Base-by-base conservation (phyloP, 163 green algal species). In the Volvox carteri region DNA sequence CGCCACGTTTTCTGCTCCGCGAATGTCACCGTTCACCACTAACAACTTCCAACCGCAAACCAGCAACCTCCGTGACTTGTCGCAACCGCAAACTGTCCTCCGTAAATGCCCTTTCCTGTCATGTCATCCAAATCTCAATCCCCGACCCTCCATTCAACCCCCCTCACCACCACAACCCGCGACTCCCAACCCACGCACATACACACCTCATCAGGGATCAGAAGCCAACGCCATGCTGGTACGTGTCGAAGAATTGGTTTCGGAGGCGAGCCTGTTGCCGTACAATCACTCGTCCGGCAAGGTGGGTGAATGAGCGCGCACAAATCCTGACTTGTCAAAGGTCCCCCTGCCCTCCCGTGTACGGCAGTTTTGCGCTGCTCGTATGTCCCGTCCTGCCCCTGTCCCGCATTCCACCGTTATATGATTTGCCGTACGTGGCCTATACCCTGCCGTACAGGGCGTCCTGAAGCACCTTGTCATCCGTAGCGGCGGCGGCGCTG, bases 401-500 rank as follows among this genome's bases (percentile, higher is more conserved):
- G n/a, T n/a, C n/a, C n/a, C n/a, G n/a, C n/a, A n/a, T n/a, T n/a
- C n/a, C n/a, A n/a, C n/a, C n/a, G n/a, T n/a, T n/a, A 65, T 11
- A 2, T 65, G 56, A 48, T 68, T 42, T 83, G 44, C 74, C 44
- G 44, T 44, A 46, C 48, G n/a, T 37, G 25, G 46, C 75, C 14
- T 68, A 18, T 72, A 18, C 80, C 42, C 12, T 37, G 2, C 44
- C 75, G n/a, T n/a, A 54, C 74, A 89, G 67, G 81, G 88, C 37
- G 48, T 58, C 39, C 54, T 88, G 28, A 86, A 81, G 70, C 79
- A 91, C 33, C 44, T 91, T 28, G 12, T 85, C 54, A 79, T 77
- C 19, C 72, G 60, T 58, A 79, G 37, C 14, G 90, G 81, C 50
- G 85, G 41, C 21, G 60, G 67, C n/a, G 35, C 11, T 4, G 58